Evolutionary conservation across 306 rosid species (phyloP).

Genomic region (Purshia tridentata): DNA sequence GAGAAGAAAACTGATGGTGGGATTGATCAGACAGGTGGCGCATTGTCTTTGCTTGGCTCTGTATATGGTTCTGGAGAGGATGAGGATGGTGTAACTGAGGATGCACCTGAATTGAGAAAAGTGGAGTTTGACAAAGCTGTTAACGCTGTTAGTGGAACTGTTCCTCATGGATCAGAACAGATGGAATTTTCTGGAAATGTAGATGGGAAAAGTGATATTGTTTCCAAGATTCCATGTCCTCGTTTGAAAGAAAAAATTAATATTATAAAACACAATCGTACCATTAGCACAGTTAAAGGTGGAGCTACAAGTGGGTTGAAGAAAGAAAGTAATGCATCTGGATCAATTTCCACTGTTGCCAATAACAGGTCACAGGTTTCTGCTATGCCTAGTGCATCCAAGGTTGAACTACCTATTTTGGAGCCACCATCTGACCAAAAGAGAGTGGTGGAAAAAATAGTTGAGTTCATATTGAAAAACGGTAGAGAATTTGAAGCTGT

Average conservation of each 20-base stretch:
- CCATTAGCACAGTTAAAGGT: constrained; percentile 45
- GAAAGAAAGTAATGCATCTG: constrained; percentile 36
- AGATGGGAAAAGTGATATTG: constrained; percentile 39
- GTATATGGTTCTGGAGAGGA: constrained; percentile 79
- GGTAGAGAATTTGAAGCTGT: constrained; percentile 76
- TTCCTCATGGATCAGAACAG: constrained; percentile 41
- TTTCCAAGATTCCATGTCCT: constrained; percentile 36
- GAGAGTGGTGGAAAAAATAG: constrained; percentile 76
- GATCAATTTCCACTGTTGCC: constrained; percentile 27
- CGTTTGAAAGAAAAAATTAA: constrained; percentile 58
- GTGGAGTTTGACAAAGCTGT: constrained; percentile 29
- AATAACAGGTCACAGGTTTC: constrained; percentile 38
- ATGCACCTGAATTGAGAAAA: constrained; percentile 25
- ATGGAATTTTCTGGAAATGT: constrained; percentile 37
- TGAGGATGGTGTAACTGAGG: constrained; percentile 59
- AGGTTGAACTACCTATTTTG: constrained; percentile 58
- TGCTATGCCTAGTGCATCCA: constrained; percentile 34
- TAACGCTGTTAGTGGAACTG: constrained; percentile 29
- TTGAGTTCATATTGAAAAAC: constrained; percentile 70
- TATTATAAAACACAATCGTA: constrained; percentile 56
- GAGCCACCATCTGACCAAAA: constrained; percentile 76
- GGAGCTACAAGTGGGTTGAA: constrained; percentile 36
- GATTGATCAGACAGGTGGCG: constrained; percentile 62
- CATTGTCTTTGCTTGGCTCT: constrained; percentile 87
- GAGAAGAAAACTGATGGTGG: constrained; percentile 43